Conservation (phyloP, 345 rosid genomes). For the Melastoma malabathricum region DNA sequence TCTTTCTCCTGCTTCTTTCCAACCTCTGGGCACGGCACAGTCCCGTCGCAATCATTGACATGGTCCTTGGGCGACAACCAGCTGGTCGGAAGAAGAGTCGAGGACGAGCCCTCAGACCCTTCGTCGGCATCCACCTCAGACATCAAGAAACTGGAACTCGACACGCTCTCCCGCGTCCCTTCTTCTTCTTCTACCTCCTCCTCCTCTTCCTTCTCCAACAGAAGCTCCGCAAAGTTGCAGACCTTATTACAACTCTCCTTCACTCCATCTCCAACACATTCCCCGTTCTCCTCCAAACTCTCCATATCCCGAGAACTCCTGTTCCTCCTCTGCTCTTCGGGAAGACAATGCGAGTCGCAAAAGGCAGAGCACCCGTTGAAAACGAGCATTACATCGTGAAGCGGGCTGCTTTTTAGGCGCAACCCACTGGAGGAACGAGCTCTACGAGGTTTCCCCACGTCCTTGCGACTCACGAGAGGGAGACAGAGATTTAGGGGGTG, state of each 20-base stretch:
- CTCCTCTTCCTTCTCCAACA: too few relatives aligned
- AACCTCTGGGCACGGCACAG: too few relatives aligned
- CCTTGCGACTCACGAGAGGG: neutral
- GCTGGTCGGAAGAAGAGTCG: constrained; percentile 25
- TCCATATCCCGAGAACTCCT: constrained; percentile 20
- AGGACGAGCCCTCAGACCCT: constrained; percentile 53
- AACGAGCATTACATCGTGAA: too few relatives aligned
- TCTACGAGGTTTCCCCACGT: neutral
- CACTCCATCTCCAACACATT: constrained; percentile 13
- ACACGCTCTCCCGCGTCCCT: constrained; percentile 47
- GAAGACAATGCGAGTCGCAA: too few relatives aligned
- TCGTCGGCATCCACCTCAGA: constrained; percentile 50
- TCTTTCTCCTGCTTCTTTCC: constrained; percentile 25
- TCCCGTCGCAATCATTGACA: constrained; percentile 5
- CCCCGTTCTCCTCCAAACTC: constrained; percentile 14
- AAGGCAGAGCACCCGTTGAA: too few relatives aligned
- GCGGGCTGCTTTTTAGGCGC: constrained; percentile 6
- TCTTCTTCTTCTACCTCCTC: constrained; percentile 18
- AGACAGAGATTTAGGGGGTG: constrained; percentile 1
- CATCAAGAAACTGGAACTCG: constrained; percentile 57
- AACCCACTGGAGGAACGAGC: constrained; percentile 12
- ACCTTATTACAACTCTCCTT: constrained; percentile 1
- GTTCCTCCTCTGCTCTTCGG: constrained; percentile 22
- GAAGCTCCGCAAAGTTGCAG: too few relatives aligned
- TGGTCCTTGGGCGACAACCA: constrained; percentile 31